A percentile compares a stretch with the other conserved stretches of the same genome.
phyloP scores from a whole-genome alignment of 2,329 filamentous ascomycete species.

The Celoporthe dispersa region DNA sequence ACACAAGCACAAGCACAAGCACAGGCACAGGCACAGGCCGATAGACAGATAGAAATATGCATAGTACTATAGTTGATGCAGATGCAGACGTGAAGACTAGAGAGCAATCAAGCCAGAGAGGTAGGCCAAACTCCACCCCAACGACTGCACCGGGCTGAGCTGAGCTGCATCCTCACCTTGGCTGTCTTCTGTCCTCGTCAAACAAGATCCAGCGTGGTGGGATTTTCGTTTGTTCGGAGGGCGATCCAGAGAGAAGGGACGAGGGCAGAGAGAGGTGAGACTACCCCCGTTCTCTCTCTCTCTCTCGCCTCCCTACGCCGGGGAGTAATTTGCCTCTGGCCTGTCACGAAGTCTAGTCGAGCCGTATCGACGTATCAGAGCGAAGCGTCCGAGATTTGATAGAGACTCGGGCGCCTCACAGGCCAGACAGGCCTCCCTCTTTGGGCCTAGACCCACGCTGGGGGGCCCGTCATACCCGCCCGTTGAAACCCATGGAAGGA shows the following conservation, averaged over 20 bases:
- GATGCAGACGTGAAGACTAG: background rate
- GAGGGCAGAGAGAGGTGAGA: background rate
- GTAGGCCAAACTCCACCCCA: background rate
- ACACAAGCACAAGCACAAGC: background rate
- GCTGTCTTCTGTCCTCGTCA: background rate
- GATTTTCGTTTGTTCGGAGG: no score
- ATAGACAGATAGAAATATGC: background rate
- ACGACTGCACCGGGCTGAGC: no score
- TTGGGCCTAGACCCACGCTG: background rate
- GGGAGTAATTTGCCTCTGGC: slow-evolving; percentile 9
- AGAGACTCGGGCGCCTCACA: slow-evolving; percentile 7
- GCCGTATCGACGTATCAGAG: slow-evolving; percentile 7
- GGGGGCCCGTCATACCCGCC: background rate
- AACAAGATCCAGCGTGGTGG: background rate
- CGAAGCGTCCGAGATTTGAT: slow-evolving; percentile 8
- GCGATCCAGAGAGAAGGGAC: no score
- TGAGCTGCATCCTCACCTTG: background rate
- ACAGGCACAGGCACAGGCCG: background rate
- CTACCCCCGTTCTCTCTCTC: background rate
- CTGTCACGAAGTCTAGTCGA: slow-evolving; percentile 5
- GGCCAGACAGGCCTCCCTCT: slow-evolving; percentile 3
- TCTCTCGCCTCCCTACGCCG: background rate
- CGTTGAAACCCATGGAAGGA: background rate
- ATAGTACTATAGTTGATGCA: background rate
- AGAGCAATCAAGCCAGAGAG: background rate